Percentiles rank a stretch among this genome's conserved stretches.
phyloP scores from a whole-genome alignment of 2,329 filamentous ascomycete species.

The Hypoxylon sp. region DNA sequence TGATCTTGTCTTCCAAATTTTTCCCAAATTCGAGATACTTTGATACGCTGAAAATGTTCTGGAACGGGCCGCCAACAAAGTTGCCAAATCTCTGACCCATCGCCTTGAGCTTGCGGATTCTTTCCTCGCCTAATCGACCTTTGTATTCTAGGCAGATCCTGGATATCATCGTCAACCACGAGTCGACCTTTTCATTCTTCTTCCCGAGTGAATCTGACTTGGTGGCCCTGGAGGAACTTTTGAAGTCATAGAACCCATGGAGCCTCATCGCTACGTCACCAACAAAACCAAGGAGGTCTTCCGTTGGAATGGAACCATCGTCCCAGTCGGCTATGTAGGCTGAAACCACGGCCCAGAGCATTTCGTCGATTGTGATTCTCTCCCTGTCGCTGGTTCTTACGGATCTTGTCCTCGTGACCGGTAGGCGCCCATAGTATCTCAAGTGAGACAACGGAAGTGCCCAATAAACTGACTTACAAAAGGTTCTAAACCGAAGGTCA shows the following conservation, averaged over 20 bases:
- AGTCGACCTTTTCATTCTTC: background rate
- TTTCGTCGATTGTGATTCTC: conserved; percentile 18
- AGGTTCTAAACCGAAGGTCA: conserved; percentile 29
- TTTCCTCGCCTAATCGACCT: conserved; percentile 1
- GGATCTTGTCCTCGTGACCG: conserved; percentile 10
- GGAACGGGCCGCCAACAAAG: background rate
- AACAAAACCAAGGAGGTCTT: background rate
- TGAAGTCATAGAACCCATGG: background rate
- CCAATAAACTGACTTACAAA: conserved; percentile 33
- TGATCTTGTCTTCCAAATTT: conserved; percentile 5
- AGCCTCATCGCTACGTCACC: background rate
- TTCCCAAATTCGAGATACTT: background rate
- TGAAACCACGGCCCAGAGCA: conserved; percentile 4
- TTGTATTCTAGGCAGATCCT: conserved; percentile 9
- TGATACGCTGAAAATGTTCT: background rate
- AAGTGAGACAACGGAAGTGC: conserved; percentile 31
- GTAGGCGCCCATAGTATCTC: conserved; percentile 30
- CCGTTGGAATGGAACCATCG: conserved; percentile 1
- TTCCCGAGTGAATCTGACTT: background rate
- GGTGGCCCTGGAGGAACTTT: too few relatives aligned
- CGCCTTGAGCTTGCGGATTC: conserved; percentile 7
- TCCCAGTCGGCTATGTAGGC: conserved; percentile 12
- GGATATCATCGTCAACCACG: conserved; percentile 17
- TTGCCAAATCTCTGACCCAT: conserved; percentile 1
- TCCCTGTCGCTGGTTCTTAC: conserved; percentile 27